A percentile compares a stretch with the other conserved stretches of the same genome.
These are phyloP conservation scores for Kingdonia uniflora DNA, from an alignment of 164 flowering plant genomes.

Conservation along the genomic window DNA sequence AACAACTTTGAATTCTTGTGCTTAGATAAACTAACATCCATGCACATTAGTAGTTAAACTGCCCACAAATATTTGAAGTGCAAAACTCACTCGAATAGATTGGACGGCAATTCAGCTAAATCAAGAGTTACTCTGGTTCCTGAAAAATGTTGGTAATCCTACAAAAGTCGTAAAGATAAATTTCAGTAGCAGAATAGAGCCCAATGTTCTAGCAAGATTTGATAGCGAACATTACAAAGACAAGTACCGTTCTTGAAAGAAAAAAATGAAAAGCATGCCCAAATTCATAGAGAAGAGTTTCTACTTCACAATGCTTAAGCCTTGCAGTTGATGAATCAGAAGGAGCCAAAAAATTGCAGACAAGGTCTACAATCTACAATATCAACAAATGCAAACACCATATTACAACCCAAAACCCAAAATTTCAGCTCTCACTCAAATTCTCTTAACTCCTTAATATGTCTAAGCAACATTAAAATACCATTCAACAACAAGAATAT, in stretches of 20 bases:
- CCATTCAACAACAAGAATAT: no score
- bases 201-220: no score
- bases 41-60: no score
- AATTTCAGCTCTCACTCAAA: no score
- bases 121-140: conserved; percentile 94
- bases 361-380: conserved; percentile 83
- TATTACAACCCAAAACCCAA: no score
- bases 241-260: conserved; percentile 83
- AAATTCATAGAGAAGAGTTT: conserved; percentile 94
- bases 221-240: not conserved
- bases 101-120: conserved; percentile 91
- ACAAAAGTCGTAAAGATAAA: conserved; percentile 10
- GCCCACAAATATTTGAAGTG: no score
- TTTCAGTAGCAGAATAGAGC: not conserved
- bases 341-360: conserved; percentile 76
- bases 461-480: no score
- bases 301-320: conserved; percentile 84
- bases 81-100: conserved; percentile 89
- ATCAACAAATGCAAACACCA: conserved; percentile 2
- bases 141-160: conserved; percentile 97
- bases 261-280: conserved; percentile 98
- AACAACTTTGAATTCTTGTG: no score
- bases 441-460: no score
- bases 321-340: conserved; percentile 35
- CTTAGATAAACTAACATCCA: no score